These are phyloP conservation scores for Alternaria ethzedia DNA, from an alignment of 2,329 filamentous ascomycete species.

Conservation along the genomic window DNA sequence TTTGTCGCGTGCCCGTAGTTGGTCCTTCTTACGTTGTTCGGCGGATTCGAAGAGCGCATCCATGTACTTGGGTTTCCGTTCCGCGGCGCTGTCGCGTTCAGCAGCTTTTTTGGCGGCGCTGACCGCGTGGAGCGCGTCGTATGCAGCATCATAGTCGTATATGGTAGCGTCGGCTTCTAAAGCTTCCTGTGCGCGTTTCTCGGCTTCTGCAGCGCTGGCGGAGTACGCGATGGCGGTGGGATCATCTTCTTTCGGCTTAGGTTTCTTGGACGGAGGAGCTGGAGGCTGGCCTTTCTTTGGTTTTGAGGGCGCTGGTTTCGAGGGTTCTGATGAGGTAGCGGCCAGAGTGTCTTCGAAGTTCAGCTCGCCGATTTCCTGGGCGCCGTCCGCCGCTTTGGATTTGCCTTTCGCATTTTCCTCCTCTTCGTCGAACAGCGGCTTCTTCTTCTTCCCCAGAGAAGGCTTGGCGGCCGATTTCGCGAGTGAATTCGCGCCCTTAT, in stretches of 20 bases:
- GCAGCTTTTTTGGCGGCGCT: constrained; percentile 63
- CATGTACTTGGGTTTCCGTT: constrained; percentile 80
- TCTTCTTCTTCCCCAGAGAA: constrained; percentile 37
- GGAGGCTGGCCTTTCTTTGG: constrained; percentile 45
- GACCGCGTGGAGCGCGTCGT: constrained; percentile 72
- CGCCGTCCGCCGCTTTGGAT: constrained; percentile 46
- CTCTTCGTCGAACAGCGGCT: constrained; percentile 61
- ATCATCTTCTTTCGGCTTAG: constrained; percentile 38
- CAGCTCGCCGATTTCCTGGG: constrained; percentile 63
- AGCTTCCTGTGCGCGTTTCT: constrained; percentile 69
- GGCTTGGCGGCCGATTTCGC: constrained; percentile 27
- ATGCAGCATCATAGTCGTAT: constrained; percentile 85
- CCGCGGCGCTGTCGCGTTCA: constrained; percentile 59
- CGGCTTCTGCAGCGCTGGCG: constrained; percentile 68
- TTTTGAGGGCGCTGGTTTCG: constrained; percentile 39
- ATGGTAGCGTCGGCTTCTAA: constrained; percentile 73
- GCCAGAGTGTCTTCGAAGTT: constrained; percentile 63
- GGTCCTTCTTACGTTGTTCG: constrained; percentile 77
- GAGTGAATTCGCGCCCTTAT: constrained; percentile 53
- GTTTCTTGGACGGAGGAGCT: constrained; percentile 49
- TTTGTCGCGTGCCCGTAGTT: constrained; percentile 80
- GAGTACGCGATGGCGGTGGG: constrained; percentile 64
- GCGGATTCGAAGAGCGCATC: constrained; percentile 74
- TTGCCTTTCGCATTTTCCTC: constrained; percentile 57
- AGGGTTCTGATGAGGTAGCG: constrained; percentile 23